Conservation (phyloP, 805 yeast genomes). For the Metschnikowia amazonensis region DNA sequence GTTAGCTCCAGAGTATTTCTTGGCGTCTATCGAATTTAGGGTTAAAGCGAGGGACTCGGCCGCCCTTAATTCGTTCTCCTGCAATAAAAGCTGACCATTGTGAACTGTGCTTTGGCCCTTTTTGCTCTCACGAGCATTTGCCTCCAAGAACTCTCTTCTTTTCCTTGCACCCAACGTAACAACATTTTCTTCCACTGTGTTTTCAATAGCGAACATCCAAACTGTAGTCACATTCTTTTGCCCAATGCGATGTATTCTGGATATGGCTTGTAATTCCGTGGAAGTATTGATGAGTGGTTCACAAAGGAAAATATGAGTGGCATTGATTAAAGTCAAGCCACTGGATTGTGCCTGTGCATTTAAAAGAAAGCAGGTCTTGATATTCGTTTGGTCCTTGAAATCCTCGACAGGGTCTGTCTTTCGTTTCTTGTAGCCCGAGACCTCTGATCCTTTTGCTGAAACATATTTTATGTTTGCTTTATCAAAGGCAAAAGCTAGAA, state of each 20-base stretch:
- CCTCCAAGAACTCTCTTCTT: conserved; percentile 42
- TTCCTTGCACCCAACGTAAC: conserved; percentile 62
- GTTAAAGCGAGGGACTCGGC: conserved; percentile 20
- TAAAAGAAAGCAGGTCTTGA: conserved; percentile 77
- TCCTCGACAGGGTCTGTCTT: conserved; percentile 36
- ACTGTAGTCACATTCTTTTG: conserved; percentile 78
- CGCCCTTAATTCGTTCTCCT: conserved; percentile 15
- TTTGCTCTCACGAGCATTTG: conserved; percentile 14
- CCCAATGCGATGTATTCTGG: conserved; percentile 90
- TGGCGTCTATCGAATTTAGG: conserved; percentile 7
- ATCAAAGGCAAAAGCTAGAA: conserved; percentile 63
- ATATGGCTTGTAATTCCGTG: conserved; percentile 85
- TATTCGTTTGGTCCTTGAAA: conserved; percentile 54
- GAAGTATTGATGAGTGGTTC: conserved; percentile 90
- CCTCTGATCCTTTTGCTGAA: conserved; percentile 45
- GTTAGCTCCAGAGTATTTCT: conserved; percentile 5
- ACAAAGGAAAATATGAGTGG: conserved; percentile 86
- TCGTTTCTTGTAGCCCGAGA: conserved; percentile 4
- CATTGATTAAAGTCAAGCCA: conserved; percentile 87
- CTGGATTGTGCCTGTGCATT: conserved; percentile 87
- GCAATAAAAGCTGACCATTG: conserved; percentile 3
- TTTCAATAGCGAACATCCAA: conserved; percentile 84
- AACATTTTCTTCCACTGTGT: conserved; percentile 87
- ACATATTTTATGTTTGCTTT: conserved; percentile 54
- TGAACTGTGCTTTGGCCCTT: background rate